Percentiles rank a stretch among this genome's conserved stretches.
Conservation (phyloP, 2,329 filamentous ascomycete species). For the Alternaria longipes region DNA sequence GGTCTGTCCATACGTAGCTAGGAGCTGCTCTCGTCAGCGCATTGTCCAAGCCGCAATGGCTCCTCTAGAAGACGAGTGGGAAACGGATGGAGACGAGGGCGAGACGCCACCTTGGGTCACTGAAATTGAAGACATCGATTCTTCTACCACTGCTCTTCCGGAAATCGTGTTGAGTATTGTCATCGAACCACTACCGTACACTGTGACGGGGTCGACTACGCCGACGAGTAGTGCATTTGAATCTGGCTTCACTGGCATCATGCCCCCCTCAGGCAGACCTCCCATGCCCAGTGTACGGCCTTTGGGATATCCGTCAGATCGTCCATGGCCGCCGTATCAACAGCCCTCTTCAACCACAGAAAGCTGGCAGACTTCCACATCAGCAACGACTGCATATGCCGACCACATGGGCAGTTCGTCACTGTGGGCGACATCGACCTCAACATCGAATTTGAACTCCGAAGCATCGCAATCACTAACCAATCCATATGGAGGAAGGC, state of each 20-base stretch:
- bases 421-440: constrained; percentile 5
- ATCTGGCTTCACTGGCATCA: background rate
- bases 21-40: constrained; percentile 29
- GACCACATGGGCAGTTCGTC: background rate
- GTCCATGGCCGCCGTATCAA: constrained; percentile 7
- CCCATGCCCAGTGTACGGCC: background rate
- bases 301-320: background rate
- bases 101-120: background rate
- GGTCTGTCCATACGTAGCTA: constrained; percentile 13
- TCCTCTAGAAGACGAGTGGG: constrained; percentile 14
- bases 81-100: constrained; percentile 13
- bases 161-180: background rate
- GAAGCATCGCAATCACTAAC: constrained; percentile 8
- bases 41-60: constrained; percentile 29
- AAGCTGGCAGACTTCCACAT: constrained; percentile 9
- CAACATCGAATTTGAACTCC: background rate
- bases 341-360: background rate
- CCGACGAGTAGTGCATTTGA: background rate
- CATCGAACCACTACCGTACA: background rate
- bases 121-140: constrained; percentile 2
- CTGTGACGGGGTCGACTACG: background rate
- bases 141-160: background rate
- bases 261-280: constrained; percentile 1
- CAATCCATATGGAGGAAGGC: background rate
- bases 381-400: constrained; percentile 11